phyloP scores from a whole-genome alignment of 768 basidiomycete genomes.

The Cytidiella melzeri region DNA sequence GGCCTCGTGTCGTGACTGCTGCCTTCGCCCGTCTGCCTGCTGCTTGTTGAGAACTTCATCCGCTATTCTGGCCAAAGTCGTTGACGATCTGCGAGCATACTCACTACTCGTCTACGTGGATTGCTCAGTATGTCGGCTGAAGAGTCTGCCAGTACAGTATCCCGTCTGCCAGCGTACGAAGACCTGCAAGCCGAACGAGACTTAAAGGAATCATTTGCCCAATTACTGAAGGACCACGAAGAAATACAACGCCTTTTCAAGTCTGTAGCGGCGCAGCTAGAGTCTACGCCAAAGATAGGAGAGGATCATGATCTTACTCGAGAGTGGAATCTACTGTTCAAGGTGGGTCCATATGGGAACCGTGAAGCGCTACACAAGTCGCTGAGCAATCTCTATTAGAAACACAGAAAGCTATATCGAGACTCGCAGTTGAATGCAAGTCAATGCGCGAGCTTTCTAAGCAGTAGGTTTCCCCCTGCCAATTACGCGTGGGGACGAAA shows the following conservation, averaged over 20 bases:
- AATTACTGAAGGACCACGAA: conserved; percentile 20
- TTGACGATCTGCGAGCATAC: neutral
- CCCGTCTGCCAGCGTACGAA: conserved; percentile 10
- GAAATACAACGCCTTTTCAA: conserved; percentile 24
- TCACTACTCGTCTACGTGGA: neutral
- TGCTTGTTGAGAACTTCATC: neutral
- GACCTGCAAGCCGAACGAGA: conserved; percentile 14
- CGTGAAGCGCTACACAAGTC: neutral
- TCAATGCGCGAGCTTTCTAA: conserved; percentile 22
- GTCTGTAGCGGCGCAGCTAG: conserved; percentile 20
- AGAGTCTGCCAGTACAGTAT: neutral
- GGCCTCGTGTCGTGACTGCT: too few relatives aligned
- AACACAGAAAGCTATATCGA: conserved; percentile 20
- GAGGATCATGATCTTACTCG: conserved; percentile 15
- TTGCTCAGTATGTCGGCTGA: neutral
- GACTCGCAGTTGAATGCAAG: conserved; percentile 24
- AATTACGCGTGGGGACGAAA: neutral
- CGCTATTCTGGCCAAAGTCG: neutral
- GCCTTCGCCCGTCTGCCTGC: too few relatives aligned
- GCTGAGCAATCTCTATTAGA: conserved; percentile 8
- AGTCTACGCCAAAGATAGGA: conserved; percentile 22
- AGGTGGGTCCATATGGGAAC: conserved; percentile 14
- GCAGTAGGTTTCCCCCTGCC: conserved; percentile 11
- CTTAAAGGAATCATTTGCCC: conserved; percentile 20
- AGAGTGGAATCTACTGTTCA: conserved; percentile 21